phyloP scores from a whole-genome alignment of 2,329 filamentous ascomycete genomes.

The Raffaelea deltoideospora region DNA sequence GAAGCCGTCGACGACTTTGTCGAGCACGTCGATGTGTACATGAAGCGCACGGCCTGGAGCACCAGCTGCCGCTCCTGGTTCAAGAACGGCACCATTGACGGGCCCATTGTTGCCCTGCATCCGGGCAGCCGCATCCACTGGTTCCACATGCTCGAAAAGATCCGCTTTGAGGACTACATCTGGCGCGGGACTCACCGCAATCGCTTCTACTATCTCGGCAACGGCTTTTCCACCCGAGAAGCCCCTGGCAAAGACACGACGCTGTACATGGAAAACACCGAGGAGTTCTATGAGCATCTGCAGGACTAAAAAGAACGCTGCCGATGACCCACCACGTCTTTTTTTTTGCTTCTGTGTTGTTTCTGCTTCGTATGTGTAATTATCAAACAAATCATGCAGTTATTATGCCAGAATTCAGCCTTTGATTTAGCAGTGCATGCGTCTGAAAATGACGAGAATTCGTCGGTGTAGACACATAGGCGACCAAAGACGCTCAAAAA shows the following conservation, averaged over 20 bases:
- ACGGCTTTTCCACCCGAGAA: slow-evolving; percentile 35
- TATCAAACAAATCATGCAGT: no score
- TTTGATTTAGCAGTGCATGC: no score
- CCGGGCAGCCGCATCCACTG: slow-evolving; percentile 36
- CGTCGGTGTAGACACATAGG: no score
- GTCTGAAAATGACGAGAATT: no score
- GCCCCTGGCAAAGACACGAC: slow-evolving; percentile 23
- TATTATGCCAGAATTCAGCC: no score
- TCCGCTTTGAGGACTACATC: slow-evolving; percentile 34
- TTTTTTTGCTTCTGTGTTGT: no score
- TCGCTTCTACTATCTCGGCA: slow-evolving; percentile 35
- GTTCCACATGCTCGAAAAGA: slow-evolving; percentile 34
- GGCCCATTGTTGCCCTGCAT: slow-evolving; percentile 32
- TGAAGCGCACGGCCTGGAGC: slow-evolving; percentile 37
- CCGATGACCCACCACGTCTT: no score
- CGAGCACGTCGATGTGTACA: slow-evolving; percentile 31
- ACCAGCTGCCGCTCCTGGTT: slow-evolving; percentile 34
- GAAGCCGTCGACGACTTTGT: slow-evolving; percentile 34
- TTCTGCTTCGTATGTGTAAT: no score
- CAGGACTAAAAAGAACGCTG: no score
- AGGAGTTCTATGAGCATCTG: no score
- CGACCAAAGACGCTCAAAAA: no score
- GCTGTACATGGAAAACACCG: slow-evolving; percentile 29
- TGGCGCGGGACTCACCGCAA: slow-evolving; percentile 17
- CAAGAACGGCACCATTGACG: slow-evolving; percentile 26